phyloP scores from a whole-genome alignment of 2,329 filamentous ascomycete species.

The Colletotrichum orbiculare region DNA sequence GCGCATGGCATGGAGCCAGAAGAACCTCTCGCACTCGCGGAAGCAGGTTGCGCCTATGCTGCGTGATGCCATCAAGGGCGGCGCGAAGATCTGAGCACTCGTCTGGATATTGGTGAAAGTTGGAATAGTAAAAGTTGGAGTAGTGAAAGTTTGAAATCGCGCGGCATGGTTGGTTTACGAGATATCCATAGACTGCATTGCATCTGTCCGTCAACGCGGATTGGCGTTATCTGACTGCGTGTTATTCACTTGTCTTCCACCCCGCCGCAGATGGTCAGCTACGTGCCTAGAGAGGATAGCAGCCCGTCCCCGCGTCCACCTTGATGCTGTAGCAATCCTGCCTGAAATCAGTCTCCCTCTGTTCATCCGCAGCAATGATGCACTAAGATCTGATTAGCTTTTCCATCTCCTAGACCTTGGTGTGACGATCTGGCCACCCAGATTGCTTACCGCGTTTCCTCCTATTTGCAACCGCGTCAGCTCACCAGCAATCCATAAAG shows the following conservation, averaged over 20 bases:
- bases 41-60: constrained; percentile 78
- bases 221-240: neutral
- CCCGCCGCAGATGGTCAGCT: too few species aligned
- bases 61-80: constrained; percentile 62
- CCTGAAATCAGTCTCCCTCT: too few species aligned
- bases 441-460: too few species aligned
- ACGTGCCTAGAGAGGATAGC: too few species aligned
- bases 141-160: neutral
- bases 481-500: too few species aligned
- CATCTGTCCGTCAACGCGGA: neutral
- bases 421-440: too few species aligned
- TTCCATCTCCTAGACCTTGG: too few species aligned
- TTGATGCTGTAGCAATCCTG: too few species aligned
- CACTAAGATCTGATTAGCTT: too few species aligned
- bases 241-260: neutral
- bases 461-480: too few species aligned
- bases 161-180: neutral
- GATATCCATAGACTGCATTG: constrained; percentile 5
- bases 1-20: constrained; percentile 75
- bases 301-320: too few species aligned
- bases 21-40: constrained; percentile 68
- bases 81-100: constrained; percentile 2
- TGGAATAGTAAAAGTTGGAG: neutral
- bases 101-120: neutral
- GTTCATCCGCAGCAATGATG: too few species aligned